Conservation (phyloP, 495 filamentous ascomycete species). For the Lophium mytilinum region DNA sequence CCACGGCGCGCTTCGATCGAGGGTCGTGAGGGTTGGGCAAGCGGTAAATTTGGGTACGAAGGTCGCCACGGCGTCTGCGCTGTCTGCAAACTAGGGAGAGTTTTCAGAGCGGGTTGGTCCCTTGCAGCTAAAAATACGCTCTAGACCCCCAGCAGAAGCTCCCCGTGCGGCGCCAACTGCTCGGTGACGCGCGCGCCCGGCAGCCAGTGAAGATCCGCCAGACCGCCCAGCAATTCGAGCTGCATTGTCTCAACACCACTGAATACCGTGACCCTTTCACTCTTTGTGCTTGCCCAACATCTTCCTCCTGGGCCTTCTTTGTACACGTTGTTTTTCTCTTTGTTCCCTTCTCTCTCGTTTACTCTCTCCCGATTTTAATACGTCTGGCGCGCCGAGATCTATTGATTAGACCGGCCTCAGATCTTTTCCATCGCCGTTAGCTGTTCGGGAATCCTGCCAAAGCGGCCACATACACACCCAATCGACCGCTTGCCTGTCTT, state of each 20-base stretch:
- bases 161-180: neutral
- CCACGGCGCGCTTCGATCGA: too few species aligned
- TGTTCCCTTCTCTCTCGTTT: neutral
- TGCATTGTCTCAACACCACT: neutral
- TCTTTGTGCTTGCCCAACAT: too few species aligned
- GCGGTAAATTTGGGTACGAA: too few species aligned
- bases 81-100: too few species aligned
- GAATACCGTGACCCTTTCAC: neutral
- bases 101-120: too few species aligned
- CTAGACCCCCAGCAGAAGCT: too few species aligned
- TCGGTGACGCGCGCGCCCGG: neutral
- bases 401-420: constrained; percentile 3
- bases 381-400: neutral
- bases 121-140: too few species aligned
- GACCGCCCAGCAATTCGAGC: neutral
- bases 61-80: too few species aligned
- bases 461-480: neutral
- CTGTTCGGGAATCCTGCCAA: too few species aligned
- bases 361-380: neutral
- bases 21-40: too few species aligned
- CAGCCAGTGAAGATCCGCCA: neutral
- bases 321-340: neutral
- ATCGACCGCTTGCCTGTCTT: neutral
- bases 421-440: neutral
- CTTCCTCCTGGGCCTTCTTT: neutral